These are phyloP conservation scores for Hygrophorus pudorinus DNA, from an alignment of 768 basidiomycete species.

Conservation along the genomic window DNA sequence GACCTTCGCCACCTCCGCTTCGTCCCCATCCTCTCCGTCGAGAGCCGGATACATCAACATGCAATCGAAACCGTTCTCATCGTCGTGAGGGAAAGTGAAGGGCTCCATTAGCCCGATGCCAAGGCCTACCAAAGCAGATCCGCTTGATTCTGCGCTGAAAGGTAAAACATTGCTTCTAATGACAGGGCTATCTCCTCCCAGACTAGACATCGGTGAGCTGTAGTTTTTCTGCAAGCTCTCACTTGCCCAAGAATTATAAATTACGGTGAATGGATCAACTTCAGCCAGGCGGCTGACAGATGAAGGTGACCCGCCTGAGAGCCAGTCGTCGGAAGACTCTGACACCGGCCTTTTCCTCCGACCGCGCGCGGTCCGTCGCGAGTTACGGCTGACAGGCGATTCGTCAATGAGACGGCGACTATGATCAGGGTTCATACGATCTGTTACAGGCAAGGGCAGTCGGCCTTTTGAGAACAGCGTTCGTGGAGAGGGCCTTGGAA, in stretches of 20 bases:
- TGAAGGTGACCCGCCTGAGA: too few relatives aligned
- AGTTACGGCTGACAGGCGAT: constrained; percentile 36
- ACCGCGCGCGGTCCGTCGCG: constrained; percentile 7
- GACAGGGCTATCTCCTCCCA: constrained; percentile 46
- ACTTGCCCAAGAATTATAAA: constrained; percentile 30
- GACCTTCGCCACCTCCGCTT: background rate
- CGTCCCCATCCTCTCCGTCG: constrained; percentile 18
- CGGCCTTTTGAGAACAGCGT: constrained; percentile 26
- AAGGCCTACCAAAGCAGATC: constrained; percentile 22
- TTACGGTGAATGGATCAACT: constrained; percentile 35
- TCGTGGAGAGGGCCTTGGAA: constrained; percentile 29
- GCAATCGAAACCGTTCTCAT: constrained; percentile 25
- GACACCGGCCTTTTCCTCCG: constrained; percentile 22
- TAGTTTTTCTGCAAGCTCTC: constrained; percentile 15
- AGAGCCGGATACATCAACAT: constrained; percentile 18
- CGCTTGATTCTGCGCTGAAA: constrained; percentile 8
- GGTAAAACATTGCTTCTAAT: constrained; percentile 28
- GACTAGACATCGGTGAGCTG: constrained; percentile 20
- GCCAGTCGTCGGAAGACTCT: constrained; percentile 33
- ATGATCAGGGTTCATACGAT: background rate
- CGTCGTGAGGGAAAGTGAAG: constrained; percentile 36
- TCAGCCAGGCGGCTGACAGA: constrained; percentile 12
- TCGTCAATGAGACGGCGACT: constrained; percentile 29
- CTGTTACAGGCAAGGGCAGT: constrained; percentile 20
- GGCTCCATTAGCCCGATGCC: constrained; percentile 48